phyloP scores from a whole-genome alignment of 2,329 filamentous ascomycete species.

The Nakataea oryzae region DNA sequence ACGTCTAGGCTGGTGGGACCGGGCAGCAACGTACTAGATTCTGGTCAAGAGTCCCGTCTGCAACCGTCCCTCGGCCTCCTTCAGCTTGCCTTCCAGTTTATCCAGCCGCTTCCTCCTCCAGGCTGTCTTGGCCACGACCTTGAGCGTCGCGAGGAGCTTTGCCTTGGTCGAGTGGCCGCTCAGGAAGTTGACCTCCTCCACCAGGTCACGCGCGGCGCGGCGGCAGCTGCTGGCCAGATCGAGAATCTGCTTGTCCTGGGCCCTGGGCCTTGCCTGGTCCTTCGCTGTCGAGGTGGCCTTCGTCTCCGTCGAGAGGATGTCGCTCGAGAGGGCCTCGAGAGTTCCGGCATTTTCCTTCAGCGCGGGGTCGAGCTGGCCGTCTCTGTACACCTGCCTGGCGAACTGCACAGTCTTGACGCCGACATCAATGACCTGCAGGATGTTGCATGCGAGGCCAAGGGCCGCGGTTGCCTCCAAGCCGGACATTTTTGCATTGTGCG shows the following conservation, averaged over 20 bases:
- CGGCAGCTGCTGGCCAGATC: not conserved
- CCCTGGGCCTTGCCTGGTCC: not conserved
- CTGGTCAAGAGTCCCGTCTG: not conserved
- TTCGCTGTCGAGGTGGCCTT: not conserved
- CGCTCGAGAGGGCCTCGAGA: not conserved
- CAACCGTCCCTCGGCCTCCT: slow-evolving; percentile 2
- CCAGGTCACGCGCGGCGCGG: not conserved
- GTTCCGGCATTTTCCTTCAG: not conserved
- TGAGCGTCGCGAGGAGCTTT: not conserved
- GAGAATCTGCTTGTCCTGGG: not conserved
- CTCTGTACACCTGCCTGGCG: slow-evolving; percentile 10
- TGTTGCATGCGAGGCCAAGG: slow-evolving; percentile 14
- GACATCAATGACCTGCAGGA: slow-evolving; percentile 13
- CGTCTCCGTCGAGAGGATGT: not conserved
- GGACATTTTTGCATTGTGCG: not conserved
- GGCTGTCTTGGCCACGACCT: slow-evolving; percentile 7
- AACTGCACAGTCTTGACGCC: slow-evolving; percentile 10
- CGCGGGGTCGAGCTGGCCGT: not conserved
- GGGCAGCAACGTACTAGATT: not conserved
- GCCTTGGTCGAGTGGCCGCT: not conserved
- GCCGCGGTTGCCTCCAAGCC: slow-evolving; percentile 8
- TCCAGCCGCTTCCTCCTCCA: slow-evolving; percentile 14
- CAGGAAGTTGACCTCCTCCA: slow-evolving; percentile 1
- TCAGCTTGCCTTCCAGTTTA: slow-evolving; percentile 8
- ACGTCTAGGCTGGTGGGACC: too few relatives aligned